Percentiles rank a stretch among this genome's conserved stretches.
These are phyloP conservation scores for Verticillium dahliae DNA, from an alignment of 2,329 filamentous ascomycete species.

Conservation along the genomic window DNA sequence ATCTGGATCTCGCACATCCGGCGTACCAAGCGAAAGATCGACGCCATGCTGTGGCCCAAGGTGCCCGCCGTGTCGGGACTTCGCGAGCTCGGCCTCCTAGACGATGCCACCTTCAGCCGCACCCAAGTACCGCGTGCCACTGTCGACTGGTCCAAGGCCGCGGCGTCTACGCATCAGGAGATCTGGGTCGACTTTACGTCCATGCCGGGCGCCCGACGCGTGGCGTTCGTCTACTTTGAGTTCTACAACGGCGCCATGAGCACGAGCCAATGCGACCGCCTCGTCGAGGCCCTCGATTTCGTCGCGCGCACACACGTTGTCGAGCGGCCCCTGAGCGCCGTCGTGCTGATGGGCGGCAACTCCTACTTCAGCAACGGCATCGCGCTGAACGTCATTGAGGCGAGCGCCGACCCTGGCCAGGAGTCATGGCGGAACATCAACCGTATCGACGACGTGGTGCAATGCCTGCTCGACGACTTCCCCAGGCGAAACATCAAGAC, in stretches of 20 bases:
- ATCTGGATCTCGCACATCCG: slow-evolving; percentile 34
- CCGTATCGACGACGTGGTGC: slow-evolving; percentile 32
- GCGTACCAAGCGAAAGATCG: slow-evolving; percentile 27
- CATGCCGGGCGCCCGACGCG: slow-evolving; percentile 15
- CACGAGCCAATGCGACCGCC: slow-evolving; percentile 27
- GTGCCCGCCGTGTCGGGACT: slow-evolving; percentile 28
- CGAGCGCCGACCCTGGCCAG: slow-evolving; percentile 22
- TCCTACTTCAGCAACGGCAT: slow-evolving; percentile 37
- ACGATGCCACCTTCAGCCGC: slow-evolving; percentile 10
- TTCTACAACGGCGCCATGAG: slow-evolving; percentile 38
- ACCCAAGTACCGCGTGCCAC: slow-evolving; percentile 7
- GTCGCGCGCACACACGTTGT: slow-evolving; percentile 21
- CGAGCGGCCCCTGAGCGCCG: slow-evolving; percentile 21
- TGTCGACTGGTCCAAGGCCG: slow-evolving; percentile 20
- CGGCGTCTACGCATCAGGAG: slow-evolving; percentile 27
- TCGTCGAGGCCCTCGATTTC: slow-evolving; percentile 27
- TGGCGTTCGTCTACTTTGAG: slow-evolving; percentile 33
- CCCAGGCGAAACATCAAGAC: slow-evolving; percentile 26
- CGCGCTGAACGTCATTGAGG: slow-evolving; percentile 35
- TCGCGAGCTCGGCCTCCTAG: slow-evolving; percentile 23
- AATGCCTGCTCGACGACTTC: slow-evolving; percentile 29
- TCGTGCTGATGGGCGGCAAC: slow-evolving; percentile 30
- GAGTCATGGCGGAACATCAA: slow-evolving; percentile 38
- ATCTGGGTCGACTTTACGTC: slow-evolving; percentile 28
- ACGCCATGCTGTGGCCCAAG: slow-evolving; percentile 32